phyloP scores from a whole-genome alignment of 257 asterid species.

The Salvia splendens region DNA sequence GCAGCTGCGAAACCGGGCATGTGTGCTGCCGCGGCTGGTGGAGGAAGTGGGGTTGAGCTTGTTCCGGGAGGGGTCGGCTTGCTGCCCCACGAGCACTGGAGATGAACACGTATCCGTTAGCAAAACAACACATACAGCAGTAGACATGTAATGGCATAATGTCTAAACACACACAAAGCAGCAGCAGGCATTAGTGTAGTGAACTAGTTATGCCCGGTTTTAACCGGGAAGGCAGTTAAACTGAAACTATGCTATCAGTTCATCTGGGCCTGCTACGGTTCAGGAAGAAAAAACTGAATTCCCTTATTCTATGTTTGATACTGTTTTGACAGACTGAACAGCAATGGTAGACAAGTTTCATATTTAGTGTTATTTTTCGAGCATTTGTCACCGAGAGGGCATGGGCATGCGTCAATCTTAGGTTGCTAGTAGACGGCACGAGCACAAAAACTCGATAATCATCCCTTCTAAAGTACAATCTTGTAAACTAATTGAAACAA shows the following conservation, averaged over 20 bases:
- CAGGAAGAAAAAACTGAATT: no score
- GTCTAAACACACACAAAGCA: neutral
- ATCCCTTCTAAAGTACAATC: neutral
- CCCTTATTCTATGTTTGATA: no score
- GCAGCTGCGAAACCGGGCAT: conserved; percentile 57
- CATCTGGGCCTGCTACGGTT: no score
- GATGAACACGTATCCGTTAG: neutral
- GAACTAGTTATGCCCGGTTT: no score
- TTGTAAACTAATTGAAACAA: neutral
- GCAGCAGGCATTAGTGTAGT: no score
- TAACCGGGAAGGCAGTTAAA: no score
- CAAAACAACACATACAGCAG: neutral
- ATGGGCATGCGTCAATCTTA: neutral
- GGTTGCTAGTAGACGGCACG: neutral
- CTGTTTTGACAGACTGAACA: no score
- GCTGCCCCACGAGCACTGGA: conserved; percentile 88
- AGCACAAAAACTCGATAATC: neutral
- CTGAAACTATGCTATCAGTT: no score
- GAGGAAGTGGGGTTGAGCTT: conserved; percentile 72
- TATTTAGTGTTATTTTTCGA: no score
- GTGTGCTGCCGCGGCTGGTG: conserved; percentile 54
- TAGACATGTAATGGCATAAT: neutral
- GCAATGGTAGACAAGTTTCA: no score
- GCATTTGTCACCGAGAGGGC: neutral
- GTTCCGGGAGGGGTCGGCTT: conserved; percentile 87